A percentile compares a stretch with the other conserved stretches of the same genome.
Evolutionary conservation across 495 filamentous ascomycete species (phyloP).

Genomic region (Talaromyces ruber): DNA sequence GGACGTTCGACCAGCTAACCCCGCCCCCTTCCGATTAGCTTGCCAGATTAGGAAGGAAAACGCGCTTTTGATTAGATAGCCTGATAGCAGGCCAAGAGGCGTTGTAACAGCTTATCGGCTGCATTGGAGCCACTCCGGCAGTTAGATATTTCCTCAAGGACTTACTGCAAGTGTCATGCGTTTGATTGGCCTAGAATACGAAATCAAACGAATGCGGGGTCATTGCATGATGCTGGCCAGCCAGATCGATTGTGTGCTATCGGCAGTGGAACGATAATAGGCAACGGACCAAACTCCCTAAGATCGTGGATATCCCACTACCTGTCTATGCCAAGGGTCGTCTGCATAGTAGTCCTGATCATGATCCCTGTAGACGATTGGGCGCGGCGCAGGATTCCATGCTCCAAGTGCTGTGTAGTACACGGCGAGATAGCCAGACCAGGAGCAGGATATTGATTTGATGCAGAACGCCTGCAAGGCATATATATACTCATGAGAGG

Average conservation of each 20-base stretch:
- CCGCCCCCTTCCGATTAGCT: neutral
- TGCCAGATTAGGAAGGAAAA: neutral
- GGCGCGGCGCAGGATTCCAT: neutral
- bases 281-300: neutral
- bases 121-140: neutral
- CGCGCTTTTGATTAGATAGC: neutral
- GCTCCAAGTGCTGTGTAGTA: neutral
- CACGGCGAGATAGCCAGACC: no score
- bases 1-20: neutral
- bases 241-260: neutral
- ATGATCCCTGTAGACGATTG: neutral
- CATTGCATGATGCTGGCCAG: neutral
- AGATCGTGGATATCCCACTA: neutral
- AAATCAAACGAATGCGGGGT: neutral
- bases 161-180: neutral
- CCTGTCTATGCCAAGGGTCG: neutral
- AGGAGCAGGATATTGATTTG: no score
- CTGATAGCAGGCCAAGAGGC: no score
- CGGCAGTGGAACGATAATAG: neutral
- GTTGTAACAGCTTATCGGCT: no score
- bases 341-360: neutral
- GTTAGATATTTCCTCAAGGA: neutral
- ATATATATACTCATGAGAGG: no score
- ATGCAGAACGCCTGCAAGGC: neutral
- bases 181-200: neutral